Percentiles rank a stretch among this genome's conserved stretches.
These are phyloP conservation scores for Aegilops tauschii DNA, from an alignment of 176 grass and related monocot genomes.

Conservation along the genomic window DNA sequence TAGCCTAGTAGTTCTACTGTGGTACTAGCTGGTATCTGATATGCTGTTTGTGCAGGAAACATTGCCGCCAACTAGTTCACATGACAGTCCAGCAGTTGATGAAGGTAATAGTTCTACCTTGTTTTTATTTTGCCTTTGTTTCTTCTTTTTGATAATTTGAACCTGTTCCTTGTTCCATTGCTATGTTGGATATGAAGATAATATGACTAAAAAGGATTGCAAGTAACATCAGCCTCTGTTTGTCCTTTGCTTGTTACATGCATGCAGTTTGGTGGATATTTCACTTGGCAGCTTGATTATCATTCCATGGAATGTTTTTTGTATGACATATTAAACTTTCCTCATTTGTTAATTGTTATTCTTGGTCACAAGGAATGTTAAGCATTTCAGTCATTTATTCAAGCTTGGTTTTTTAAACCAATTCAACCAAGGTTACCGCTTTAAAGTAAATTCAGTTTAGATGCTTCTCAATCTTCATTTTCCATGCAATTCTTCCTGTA, in stretches of 20 bases:
- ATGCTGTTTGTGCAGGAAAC: slow-evolving; percentile 52
- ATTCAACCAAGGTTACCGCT: not conserved
- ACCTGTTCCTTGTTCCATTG: not conserved
- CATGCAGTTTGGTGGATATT: not conserved
- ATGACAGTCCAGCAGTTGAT: slow-evolving; percentile 32
- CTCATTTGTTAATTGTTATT: not conserved
- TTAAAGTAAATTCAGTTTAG: slow-evolving; percentile 5
- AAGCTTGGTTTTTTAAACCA: not conserved
- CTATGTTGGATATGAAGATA: slow-evolving; percentile 3
- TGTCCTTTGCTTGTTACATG: not conserved
- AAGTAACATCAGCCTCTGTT: not conserved
- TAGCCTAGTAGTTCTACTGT: not conserved
- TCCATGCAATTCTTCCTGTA: not conserved
- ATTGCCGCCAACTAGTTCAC: slow-evolving; percentile 21
- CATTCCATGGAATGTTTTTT: not conserved
- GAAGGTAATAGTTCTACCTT: slow-evolving; percentile 51
- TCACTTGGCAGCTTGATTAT: not conserved
- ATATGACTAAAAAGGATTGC: not conserved
- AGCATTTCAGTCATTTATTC: not conserved
- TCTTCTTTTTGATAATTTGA: not conserved
- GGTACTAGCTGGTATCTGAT: slow-evolving; percentile 26
- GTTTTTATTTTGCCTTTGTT: slow-evolving; percentile 9
- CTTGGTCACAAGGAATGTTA: not conserved
- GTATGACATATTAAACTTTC: not conserved
- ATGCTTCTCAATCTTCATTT: slow-evolving; percentile 1